These are phyloP conservation scores for Apiospora arundinis DNA, from an alignment of 2,329 filamentous ascomycete species.

Conservation along the genomic window DNA sequence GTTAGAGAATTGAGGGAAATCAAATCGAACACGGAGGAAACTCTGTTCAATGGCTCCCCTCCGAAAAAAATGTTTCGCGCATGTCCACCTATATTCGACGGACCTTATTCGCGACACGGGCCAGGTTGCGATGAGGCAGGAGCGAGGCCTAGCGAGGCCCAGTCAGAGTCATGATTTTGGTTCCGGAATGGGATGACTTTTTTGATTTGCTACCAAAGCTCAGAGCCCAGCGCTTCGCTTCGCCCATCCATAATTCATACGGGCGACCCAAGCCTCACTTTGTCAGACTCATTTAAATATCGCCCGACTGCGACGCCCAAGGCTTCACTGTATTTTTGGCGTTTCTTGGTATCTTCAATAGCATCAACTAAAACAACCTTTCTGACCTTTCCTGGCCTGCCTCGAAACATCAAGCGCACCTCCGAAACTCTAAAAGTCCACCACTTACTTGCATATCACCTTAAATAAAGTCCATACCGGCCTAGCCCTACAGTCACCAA, in stretches of 20 bases:
- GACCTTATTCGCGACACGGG: conserved; percentile 6
- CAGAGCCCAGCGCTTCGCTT: not conserved
- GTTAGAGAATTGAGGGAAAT: conserved; percentile 3
- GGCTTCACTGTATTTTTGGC: not conserved
- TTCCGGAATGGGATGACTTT: conserved; percentile 5
- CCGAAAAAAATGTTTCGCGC: conserved; percentile 10
- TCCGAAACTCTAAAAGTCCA: conserved; percentile 1
- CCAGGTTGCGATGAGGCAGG: not conserved
- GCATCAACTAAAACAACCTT: not conserved
- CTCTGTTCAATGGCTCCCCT: conserved; percentile 10
- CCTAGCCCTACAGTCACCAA: not conserved
- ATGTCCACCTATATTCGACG: conserved; percentile 16
- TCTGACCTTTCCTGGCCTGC: not conserved
- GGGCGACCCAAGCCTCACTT: conserved; percentile 1
- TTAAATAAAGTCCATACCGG: conserved; percentile 4
- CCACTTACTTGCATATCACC: not conserved
- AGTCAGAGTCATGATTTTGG: not conserved
- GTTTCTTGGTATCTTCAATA: not conserved
- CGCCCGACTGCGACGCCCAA: not conserved
- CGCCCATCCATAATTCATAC: not conserved
- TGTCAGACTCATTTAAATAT: not conserved
- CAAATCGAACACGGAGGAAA: conserved; percentile 8
- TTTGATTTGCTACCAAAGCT: not conserved
- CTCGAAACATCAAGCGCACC: conserved; percentile 9
- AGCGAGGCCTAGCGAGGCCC: not conserved